These are phyloP conservation scores for Tetracladium setigerum DNA, from an alignment of 495 filamentous ascomycete genomes.

Conservation along the genomic window DNA sequence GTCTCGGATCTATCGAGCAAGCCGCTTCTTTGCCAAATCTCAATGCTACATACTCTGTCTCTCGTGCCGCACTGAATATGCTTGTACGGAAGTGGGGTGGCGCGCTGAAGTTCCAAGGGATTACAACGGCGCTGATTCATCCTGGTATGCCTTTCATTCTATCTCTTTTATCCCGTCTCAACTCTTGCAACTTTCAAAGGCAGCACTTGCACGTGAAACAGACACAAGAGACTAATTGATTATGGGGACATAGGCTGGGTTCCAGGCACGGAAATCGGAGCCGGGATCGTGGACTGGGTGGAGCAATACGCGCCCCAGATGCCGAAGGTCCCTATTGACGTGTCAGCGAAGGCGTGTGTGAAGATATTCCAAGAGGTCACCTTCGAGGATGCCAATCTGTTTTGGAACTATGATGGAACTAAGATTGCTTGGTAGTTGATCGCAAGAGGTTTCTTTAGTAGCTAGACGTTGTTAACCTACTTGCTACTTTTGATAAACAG, in stretches of 20 bases:
- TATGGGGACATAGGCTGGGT: constrained; percentile 9
- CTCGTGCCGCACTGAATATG: constrained; percentile 12
- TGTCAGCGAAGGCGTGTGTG: constrained; percentile 2
- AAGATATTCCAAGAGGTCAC: constrained; percentile 6
- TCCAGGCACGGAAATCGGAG: constrained; percentile 4
- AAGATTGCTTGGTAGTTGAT: constrained; percentile 5
- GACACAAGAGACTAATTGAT: not conserved
- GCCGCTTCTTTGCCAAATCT: constrained; percentile 3
- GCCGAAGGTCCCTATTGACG: not conserved
- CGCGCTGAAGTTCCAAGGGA: constrained; percentile 7
- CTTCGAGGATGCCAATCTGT: constrained; percentile 5
- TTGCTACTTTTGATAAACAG: too few species aligned
- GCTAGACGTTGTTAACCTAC: not conserved
- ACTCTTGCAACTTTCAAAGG: too few species aligned
- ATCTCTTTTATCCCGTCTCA: too few species aligned
- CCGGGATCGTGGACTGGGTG: constrained; percentile 7
- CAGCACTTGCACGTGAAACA: too few species aligned
- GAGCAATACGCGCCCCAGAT: constrained; percentile 2
- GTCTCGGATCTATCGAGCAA: constrained; percentile 8
- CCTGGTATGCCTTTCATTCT: constrained; percentile 1
- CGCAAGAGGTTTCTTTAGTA: too few species aligned
- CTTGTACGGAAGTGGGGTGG: constrained; percentile 12
- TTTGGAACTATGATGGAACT: constrained; percentile 11
- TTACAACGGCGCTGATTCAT: constrained; percentile 9
- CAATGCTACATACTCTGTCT: constrained; percentile 3